Conservation (phyloP, 345 rosid genomes). For the Kandelia obovata region DNA sequence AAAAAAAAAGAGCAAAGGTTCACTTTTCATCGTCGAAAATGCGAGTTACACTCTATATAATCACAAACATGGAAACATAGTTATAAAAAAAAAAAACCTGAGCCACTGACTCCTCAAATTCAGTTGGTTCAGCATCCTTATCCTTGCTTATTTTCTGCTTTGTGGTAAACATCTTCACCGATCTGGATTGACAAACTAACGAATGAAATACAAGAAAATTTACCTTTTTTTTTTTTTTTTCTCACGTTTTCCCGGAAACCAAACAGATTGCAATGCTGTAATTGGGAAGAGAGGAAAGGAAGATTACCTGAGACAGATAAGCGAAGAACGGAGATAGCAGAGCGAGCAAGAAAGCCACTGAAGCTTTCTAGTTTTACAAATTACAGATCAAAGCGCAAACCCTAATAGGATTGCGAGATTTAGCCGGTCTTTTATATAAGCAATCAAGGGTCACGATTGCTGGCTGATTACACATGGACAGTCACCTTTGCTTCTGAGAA, state of each 20-base stretch:
- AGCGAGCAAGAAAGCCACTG: neutral
- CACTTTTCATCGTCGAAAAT: neutral
- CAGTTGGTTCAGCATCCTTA: conserved; percentile 68
- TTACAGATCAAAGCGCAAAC: neutral
- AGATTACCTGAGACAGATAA: neutral
- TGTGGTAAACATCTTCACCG: conserved; percentile 59
- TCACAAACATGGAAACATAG: neutral
- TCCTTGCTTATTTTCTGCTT: conserved; percentile 79
- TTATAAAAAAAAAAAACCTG: conserved; percentile 38
- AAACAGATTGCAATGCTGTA: neutral
- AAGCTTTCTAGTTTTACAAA: neutral
- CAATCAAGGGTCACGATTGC: neutral
- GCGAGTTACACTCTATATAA: neutral
- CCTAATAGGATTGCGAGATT: conserved; percentile 8
- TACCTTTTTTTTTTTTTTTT: neutral
- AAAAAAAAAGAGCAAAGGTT: neutral
- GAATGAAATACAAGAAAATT: too few species aligned
- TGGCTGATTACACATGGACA: neutral
- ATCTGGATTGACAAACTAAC: neutral
- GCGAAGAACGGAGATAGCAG: neutral
- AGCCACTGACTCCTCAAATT: conserved; percentile 82
- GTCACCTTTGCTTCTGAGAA: neutral
- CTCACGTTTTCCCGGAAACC: neutral
- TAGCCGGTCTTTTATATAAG: neutral
- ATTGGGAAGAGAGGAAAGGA: too few species aligned